These are phyloP conservation scores for Primulina eburnea DNA, from an alignment of 257 asterid genomes.

Conservation along the genomic window DNA sequence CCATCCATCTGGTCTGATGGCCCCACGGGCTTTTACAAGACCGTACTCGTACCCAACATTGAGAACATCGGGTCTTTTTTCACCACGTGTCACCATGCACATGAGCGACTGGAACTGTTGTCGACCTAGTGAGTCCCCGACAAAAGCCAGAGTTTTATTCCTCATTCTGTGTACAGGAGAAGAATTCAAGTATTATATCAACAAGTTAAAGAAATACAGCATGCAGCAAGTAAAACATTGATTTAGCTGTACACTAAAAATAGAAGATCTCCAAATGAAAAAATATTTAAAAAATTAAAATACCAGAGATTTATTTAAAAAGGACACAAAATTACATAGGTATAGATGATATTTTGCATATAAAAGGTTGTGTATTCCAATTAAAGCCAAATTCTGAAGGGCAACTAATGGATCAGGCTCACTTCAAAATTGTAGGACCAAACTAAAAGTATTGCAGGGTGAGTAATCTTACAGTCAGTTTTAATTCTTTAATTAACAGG, in stretches of 20 bases:
- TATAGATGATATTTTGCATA: too few species aligned
- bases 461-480: too few species aligned
- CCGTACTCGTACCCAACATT: constrained; percentile 79
- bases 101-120: constrained; percentile 93
- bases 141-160: constrained; percentile 78
- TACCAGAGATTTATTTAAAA: too few species aligned
- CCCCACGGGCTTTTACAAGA: constrained; percentile 78
- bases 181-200: constrained; percentile 3
- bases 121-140: constrained; percentile 93
- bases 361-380: too few species aligned
- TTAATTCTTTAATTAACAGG: too few species aligned
- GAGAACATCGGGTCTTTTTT: constrained; percentile 68
- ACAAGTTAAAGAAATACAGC: neutral
- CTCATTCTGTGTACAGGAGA: constrained; percentile 58
- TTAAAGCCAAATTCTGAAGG: too few species aligned
- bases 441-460: too few species aligned
- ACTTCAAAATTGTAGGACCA: too few species aligned
- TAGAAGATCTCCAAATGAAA: too few species aligned
- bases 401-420: too few species aligned
- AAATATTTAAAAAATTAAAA: too few species aligned
- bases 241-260: neutral
- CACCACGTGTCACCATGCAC: constrained; percentile 93
- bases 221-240: neutral
- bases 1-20: constrained; percentile 93
- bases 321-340: too few species aligned